Base-by-base conservation (phyloP, 306 rosid genomes). In the Prunus campanulata region DNA sequence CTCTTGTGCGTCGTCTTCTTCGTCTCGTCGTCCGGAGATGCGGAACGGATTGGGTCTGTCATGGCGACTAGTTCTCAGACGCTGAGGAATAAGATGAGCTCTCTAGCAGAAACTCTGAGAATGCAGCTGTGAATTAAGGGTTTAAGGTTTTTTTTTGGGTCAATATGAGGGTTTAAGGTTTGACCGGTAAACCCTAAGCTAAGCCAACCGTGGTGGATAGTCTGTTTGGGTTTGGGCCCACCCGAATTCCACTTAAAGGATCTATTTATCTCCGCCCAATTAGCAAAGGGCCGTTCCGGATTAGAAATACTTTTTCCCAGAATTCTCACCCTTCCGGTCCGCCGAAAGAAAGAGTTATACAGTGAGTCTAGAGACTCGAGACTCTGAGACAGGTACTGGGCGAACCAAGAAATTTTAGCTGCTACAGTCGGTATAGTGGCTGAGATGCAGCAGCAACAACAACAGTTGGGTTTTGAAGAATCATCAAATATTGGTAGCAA, bases 1-100 rank as follows among this genome's bases (percentile, higher is more conserved):
- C 97, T 83, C 75, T 86, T 90, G 81, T 89, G 85, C 87, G 85
- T 89, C 78, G 77, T 80, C 56, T 65, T 81, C 79, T 69, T 66
- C 11, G 78, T 35, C 69, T 83, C 83, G 56, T 77, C 86, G 39
- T 78, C 81, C 0, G 74, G 50, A 2, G 72, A 80, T 16, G 62
- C 55, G 42, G 54, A 75, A 32, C 49, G 65, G 22, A 51, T 69
- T 71, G 22, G 35, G 72, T 82, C 82, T 3, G 78, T 76, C 97
- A 92, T 90, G 25, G 51, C 71, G 27, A 74, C 68, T 42, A 60
- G 52, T 22, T 79, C 49, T 12, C 62, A 68, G 2, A 47, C n/a
- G 16, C 27, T 18, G 74, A 19, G 8, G 29, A 46, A 66, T 9
- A 66, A 39, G 30, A 39, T 16, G 35, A 35, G 47, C 16, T 0